Conservation (phyloP, 1,284 basidiomycete species). For the Gomphus sp. region DNA sequence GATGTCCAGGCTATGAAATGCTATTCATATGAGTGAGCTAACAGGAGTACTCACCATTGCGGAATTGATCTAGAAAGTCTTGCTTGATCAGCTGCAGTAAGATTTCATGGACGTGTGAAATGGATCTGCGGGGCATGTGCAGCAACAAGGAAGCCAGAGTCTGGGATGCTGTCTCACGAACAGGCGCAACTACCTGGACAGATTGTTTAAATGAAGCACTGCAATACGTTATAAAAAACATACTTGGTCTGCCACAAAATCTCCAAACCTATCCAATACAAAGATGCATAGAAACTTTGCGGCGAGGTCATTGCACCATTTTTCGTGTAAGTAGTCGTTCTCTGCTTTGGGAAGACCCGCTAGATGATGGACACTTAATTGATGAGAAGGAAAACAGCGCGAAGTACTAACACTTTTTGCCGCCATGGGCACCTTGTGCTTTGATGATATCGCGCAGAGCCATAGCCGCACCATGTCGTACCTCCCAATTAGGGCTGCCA, state of each 20-base stretch:
- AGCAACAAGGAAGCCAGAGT: constrained; percentile 85
- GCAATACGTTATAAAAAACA: background rate
- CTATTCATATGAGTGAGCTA: background rate
- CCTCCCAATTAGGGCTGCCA: constrained; percentile 78
- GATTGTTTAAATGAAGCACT: background rate
- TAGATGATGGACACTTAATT: constrained; percentile 19
- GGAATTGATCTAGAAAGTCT: constrained; percentile 36
- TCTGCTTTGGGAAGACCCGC: constrained; percentile 41
- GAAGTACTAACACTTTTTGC: constrained; percentile 53
- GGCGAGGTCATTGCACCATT: constrained; percentile 85
- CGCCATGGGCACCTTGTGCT: constrained; percentile 75
- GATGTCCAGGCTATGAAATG: background rate
- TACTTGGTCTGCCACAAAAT: constrained; percentile 92
- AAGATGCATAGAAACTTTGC: constrained; percentile 86
- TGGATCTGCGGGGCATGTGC: constrained; percentile 73
- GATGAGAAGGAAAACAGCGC: background rate
- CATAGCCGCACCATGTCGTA: constrained; percentile 90
- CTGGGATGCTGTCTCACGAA: constrained; percentile 94
- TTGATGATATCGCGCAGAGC: constrained; percentile 87
- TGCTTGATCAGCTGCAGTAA: constrained; percentile 93
- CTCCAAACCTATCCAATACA: constrained; percentile 94
- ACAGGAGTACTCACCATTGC: background rate
- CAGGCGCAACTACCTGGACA: constrained; percentile 85
- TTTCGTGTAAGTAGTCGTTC: constrained; percentile 64
- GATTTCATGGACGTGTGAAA: constrained; percentile 74